Base-by-base conservation (phyloP, 2,329 filamentous ascomycete genomes). In the Stagonosporopsis chrysanthemi region DNA sequence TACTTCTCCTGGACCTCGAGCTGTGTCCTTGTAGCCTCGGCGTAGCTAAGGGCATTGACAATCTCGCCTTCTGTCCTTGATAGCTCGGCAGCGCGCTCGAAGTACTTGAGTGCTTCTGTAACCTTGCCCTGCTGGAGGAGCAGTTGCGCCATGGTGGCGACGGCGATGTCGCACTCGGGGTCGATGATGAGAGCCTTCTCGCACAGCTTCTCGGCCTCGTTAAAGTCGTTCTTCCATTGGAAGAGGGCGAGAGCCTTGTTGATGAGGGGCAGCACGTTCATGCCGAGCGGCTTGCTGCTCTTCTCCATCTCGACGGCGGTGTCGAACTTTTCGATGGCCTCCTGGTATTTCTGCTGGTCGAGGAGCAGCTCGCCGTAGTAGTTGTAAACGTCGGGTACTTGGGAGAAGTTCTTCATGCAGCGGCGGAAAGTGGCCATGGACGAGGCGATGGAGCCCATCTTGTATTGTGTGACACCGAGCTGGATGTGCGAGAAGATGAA, bases 401-500 rank as follows among this genome's bases (percentile, higher is more conserved):
- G 91, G 73, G 92, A 90, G 75, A 99, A 99, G 81, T 97, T 97
- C 88, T 98, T 99, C 78, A 97, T 93, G 79, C 92, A 97, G 63
- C 93, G 86, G 69, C 94, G 88, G 88, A 99, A 98, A 6, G 95
- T 99, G 33, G 95, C 94, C 92, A 98, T 98, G 43, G 93, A 97
- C 8, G 93, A 97, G 7, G 95, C 95, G 56, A 99, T 90, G 28
- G 92, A 97, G 67, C 95, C 95, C 90, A 98, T 96, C 88, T 99
- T 99, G 84, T 99, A 99, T 80, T 99, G 95, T 46, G 95, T 99
- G 49, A 99, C 95, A 77, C 95, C 95, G 40, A 99, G 90, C 80
- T 99, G 95, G 72, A 99, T 99, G 81, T 99, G 95, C 7, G 94
- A 98, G 85, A 97, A 99, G 81, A 99, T 99, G 79, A 99, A 99